A percentile compares a stretch with the other conserved stretches of the same genome.
Conservation (phyloP, 805 yeast genomes). For the Spencermartinsiella europaea region DNA sequence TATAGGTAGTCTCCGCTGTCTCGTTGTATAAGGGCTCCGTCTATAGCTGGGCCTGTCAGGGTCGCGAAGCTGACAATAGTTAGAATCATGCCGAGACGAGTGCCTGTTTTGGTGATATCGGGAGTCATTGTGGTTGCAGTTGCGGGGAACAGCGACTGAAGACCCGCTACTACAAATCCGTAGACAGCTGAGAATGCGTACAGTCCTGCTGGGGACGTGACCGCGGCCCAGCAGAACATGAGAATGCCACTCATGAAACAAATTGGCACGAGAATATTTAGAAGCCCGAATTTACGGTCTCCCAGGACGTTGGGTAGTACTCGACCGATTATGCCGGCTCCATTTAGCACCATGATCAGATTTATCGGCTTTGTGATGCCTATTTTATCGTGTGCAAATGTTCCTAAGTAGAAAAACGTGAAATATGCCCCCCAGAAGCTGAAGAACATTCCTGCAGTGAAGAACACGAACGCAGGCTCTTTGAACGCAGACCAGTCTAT, state of each 20-base stretch:
- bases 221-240: slow-evolving; percentile 35
- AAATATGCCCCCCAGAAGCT: slow-evolving; percentile 31
- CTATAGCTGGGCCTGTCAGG: slow-evolving; percentile 29
- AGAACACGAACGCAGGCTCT: slow-evolving; percentile 22
- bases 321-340: slow-evolving; percentile 45
- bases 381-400: slow-evolving; percentile 27
- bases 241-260: slow-evolving; percentile 28
- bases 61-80: slow-evolving; percentile 48
- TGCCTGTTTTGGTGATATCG: slow-evolving; percentile 31
- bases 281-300: slow-evolving; percentile 41
- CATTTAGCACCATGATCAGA: slow-evolving; percentile 33
- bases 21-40: slow-evolving; percentile 25
- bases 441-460: slow-evolving; percentile 22
- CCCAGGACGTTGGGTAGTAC: slow-evolving; percentile 44
- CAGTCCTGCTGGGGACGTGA: slow-evolving; percentile 29
- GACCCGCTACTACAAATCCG: slow-evolving; percentile 21
- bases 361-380: slow-evolving; percentile 20
- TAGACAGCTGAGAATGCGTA: slow-evolving; percentile 27
- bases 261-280: slow-evolving; percentile 36
- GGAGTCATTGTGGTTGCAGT: slow-evolving; percentile 12
- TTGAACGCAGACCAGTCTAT: slow-evolving; percentile 9
- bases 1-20: slow-evolving; percentile 19
- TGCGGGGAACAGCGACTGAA: slow-evolving; percentile 1
- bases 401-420: slow-evolving; percentile 32
- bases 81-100: slow-evolving; percentile 57